Percentiles rank a stretch among this genome's conserved stretches.
Evolutionary conservation across 2,329 filamentous ascomycete genomes (phyloP).

Genomic region (Aspergillaceae sp.): DNA sequence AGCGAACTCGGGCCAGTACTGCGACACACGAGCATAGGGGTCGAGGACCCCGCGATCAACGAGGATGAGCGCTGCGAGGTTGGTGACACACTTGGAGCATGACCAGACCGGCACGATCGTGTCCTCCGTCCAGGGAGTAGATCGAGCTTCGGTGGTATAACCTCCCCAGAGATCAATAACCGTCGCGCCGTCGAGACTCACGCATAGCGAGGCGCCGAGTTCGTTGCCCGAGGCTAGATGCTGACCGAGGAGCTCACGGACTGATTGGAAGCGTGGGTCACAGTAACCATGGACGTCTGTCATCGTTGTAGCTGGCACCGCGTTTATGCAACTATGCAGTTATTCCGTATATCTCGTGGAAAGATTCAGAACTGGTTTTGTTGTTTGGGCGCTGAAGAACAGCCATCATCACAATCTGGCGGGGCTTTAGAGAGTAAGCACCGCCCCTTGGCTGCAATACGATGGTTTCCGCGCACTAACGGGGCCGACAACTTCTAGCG

Average conservation of each 20-base stretch:
- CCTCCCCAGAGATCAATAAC: conserved; percentile 42
- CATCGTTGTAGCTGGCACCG: conserved; percentile 8
- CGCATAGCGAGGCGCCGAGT: conserved; percentile 38
- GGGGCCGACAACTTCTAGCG: too few relatives aligned
- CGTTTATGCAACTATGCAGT: too few relatives aligned
- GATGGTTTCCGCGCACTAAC: too few relatives aligned
- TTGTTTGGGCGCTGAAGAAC: too few relatives aligned
- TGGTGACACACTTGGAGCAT: conserved; percentile 31
- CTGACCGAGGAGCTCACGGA: conserved; percentile 28
- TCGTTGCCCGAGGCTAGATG: conserved; percentile 34
- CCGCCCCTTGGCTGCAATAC: too few relatives aligned
- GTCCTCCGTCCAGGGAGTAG: conserved; percentile 30
- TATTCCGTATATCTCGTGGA: too few relatives aligned
- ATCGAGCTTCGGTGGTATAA: conserved; percentile 21
- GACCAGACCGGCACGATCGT: conserved; percentile 38
- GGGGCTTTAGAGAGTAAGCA: not conserved
- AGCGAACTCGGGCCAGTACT: conserved; percentile 43
- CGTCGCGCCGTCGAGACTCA: conserved; percentile 35
- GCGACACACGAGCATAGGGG: conserved; percentile 29
- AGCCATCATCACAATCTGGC: conserved; percentile 3
- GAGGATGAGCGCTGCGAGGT: conserved; percentile 32
- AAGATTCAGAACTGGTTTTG: too few relatives aligned
- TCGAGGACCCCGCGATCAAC: conserved; percentile 33
- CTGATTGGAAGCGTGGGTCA: conserved; percentile 28
- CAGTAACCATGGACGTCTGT: conserved; percentile 27